A percentile compares a stretch with the other conserved stretches of the same genome.
Evolutionary conservation across 371 early-diverging fungal species (phyloP).

Genomic region (Mucor velutinosus): DNA sequence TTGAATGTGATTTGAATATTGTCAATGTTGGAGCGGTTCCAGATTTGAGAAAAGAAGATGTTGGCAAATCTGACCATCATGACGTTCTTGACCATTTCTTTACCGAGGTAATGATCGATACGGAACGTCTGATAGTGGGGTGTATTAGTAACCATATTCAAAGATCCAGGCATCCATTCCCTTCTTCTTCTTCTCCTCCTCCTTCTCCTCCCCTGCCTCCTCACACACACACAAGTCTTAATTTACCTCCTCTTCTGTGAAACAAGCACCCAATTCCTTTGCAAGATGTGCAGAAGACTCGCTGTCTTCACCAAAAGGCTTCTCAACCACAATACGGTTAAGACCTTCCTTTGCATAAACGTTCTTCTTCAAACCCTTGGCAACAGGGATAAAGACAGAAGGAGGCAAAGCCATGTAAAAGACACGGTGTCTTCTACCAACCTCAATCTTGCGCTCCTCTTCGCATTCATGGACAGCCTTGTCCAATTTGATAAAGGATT

Average conservation of each 20-base stretch:
- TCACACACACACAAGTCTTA: too few species aligned
- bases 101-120: constrained; percentile 98
- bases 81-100: constrained; percentile 93
- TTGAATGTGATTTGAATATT: constrained; percentile 98
- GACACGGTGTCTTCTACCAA: constrained; percentile 49
- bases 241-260: constrained; percentile 77
- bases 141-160: too few species aligned
- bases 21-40: constrained; percentile 88
- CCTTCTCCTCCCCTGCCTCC: too few species aligned
- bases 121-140: constrained; percentile 75
- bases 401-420: constrained; percentile 98
- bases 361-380: constrained; percentile 72
- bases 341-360: constrained; percentile 62
- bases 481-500: constrained; percentile 70
- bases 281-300: constrained; percentile 76
- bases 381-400: constrained; percentile 86
- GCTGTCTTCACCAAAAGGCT: constrained; percentile 95
- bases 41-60: constrained; percentile 87
- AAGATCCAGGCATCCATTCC: background rate
- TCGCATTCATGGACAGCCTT: constrained; percentile 60
- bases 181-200: too few species aligned
- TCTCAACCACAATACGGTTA: constrained; percentile 93
- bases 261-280: constrained; percentile 71
- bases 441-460: constrained; percentile 23
- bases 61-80: constrained; percentile 90